Evolutionary conservation across 495 filamentous ascomycete species (phyloP), one percentile per base, ranked within the genome.

Genomic region (Talaromyces stipitatus): DNA sequence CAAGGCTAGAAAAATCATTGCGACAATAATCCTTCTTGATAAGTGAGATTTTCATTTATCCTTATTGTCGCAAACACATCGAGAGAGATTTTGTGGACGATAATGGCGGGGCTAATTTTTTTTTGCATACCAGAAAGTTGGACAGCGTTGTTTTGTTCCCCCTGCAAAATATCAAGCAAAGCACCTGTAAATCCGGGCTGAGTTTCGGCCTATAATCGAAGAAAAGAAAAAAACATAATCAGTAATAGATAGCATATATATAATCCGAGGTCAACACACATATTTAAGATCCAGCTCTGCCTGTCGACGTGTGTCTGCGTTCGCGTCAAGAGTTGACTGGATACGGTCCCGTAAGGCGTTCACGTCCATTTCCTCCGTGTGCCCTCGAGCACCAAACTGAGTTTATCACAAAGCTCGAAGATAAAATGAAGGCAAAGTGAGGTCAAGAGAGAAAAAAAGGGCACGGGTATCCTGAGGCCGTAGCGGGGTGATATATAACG

Each of bases 231-330:
- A 57, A 45, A 22, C 45, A 26, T n/a, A 51, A 56, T 59, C 51
- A 58, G 53, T 26, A 50, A 51, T 20, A 56, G 2, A 32, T 54
- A 45, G 6, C 6, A 7, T 16, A 28, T 27, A n/a, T 2, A 24
- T 10, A n/a, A 24, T 4, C 14, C 23, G 22, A 27, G 22, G 11
- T 4, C 14, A 32, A 77, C 86, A 67, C 81, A 97, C 94, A 82
- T 88, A 85, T 86, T 92, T 95, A 62, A 98, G 78, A 72, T 97
- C 89, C 62, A 92, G 73, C 78, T 97, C 95, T 58, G 91, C 94
- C 69, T 89, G 85, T 62, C 85, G 84, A 66, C 94, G 83, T 70
- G 79, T 84, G 63, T 94, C 89, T 62, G 90, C 85, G 78, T 97
- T 89, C 60, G 88, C 69, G 63, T 90, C 85, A 64, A 97, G 83